Conservation (phyloP, 345 rosid genomes). For the Boechera divaricarpa region DNA sequence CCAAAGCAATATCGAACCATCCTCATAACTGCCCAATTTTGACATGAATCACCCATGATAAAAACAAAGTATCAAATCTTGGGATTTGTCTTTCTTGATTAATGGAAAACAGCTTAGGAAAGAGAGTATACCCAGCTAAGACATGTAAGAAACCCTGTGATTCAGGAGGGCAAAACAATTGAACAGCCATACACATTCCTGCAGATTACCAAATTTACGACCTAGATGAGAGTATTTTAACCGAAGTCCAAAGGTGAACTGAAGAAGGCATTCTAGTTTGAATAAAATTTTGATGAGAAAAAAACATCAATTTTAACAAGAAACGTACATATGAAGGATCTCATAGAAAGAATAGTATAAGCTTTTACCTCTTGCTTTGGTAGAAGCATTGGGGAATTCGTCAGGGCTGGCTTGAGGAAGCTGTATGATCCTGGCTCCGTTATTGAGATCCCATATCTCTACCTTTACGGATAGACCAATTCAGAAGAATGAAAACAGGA, state of each 20-base stretch:
- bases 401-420: conserved; percentile 57
- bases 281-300: neutral
- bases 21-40: conserved; percentile 65
- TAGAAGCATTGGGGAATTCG: conserved; percentile 48
- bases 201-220: conserved; percentile 33
- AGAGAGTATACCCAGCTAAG: conserved; percentile 69
- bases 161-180: conserved; percentile 68
- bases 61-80: neutral
- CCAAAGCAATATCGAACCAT: conserved; percentile 89
- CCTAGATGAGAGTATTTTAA: conserved; percentile 6
- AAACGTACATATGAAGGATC: conserved; percentile 15
- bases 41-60: neutral
- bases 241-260: conserved; percentile 13
- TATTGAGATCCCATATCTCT: conserved; percentile 86
- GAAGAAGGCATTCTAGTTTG: conserved; percentile 11
- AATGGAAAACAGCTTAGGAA: neutral
- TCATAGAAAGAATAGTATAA: conserved; percentile 3
- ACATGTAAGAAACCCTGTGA: conserved; percentile 77
- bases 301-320: neutral
- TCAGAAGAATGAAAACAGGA: conserved; percentile 21
- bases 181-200: conserved; percentile 97
- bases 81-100: neutral
- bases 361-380: conserved; percentile 63
- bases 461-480: conserved; percentile 54
- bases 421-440: conserved; percentile 52